These are phyloP conservation scores for Ophiostoma ips DNA, from an alignment of 2,329 filamentous ascomycete genomes.

Conservation along the genomic window DNA sequence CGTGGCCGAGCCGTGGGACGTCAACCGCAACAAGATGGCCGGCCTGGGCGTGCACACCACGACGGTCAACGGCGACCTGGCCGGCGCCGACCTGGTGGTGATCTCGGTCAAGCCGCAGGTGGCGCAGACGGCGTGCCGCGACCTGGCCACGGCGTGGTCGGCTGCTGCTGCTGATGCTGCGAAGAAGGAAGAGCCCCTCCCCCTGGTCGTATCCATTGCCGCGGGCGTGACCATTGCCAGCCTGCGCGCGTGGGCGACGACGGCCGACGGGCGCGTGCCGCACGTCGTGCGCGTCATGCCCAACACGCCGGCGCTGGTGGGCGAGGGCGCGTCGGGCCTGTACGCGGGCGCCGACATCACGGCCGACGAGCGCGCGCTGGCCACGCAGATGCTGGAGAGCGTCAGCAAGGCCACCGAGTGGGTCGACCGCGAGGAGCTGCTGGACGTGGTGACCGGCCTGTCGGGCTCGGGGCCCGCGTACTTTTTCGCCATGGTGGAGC, in stretches of 20 bases:
- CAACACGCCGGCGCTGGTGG: constrained; percentile 36
- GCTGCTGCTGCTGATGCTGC: too few species aligned
- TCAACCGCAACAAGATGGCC: constrained; percentile 35
- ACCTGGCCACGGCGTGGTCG: constrained; percentile 30
- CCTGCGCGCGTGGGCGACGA: constrained; percentile 27
- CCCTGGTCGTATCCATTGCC: constrained; percentile 34
- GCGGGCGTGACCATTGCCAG: constrained; percentile 33
- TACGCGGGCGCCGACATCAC: constrained; percentile 30
- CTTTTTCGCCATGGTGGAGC: constrained; percentile 40
- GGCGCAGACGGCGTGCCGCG: constrained; percentile 31
- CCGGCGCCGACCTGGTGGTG: constrained; percentile 31
- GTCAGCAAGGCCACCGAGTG: constrained; percentile 35
- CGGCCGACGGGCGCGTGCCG: constrained; percentile 23
- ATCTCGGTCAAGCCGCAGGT: constrained; percentile 39
- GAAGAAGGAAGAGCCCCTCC: constrained; percentile 18
- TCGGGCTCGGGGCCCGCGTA: constrained; percentile 38
- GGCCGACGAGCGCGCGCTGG: constrained; percentile 27
- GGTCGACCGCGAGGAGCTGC: constrained; percentile 34
- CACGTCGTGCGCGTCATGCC: constrained; percentile 39
- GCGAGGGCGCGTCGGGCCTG: constrained; percentile 35
- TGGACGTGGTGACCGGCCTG: constrained; percentile 36
- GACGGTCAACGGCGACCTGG: constrained; percentile 31
- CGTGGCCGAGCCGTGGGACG: constrained; percentile 38
- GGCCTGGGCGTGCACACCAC: constrained; percentile 32
- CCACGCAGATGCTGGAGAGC: constrained; percentile 27